phyloP scores from a whole-genome alignment of 768 basidiomycete genomes.

The Saitozyma podzolica region DNA sequence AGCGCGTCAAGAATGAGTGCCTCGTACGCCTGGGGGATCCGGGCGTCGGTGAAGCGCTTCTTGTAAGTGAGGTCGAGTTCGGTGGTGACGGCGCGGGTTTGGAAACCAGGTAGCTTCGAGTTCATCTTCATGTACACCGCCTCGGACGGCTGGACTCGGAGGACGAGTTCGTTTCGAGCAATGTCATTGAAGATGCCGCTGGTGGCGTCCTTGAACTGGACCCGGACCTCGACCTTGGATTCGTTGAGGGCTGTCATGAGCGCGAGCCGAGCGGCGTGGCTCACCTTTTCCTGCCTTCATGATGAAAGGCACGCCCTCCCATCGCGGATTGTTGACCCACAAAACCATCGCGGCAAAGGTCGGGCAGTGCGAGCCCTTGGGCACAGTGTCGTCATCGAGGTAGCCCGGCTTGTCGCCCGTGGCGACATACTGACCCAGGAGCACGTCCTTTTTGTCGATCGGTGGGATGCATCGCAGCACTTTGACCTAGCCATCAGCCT shows the following conservation, averaged over 20 bases:
- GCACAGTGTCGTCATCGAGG: slow-evolving; percentile 93
- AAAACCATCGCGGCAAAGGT: slow-evolving; percentile 89
- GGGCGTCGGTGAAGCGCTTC: slow-evolving; percentile 81
- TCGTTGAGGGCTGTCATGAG: slow-evolving; percentile 78
- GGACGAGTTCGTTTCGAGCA: slow-evolving; percentile 92
- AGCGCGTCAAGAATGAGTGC: slow-evolving; percentile 92
- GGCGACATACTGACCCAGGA: slow-evolving; percentile 90
- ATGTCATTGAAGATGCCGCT: slow-evolving; percentile 96
- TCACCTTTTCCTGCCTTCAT: slow-evolving; percentile 96
- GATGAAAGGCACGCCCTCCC: slow-evolving; percentile 99
- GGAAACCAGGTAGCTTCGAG: slow-evolving; percentile 86
- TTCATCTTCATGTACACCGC: slow-evolving; percentile 97
- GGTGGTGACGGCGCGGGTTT: slow-evolving; percentile 84
- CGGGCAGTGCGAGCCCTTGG: slow-evolving; percentile 85
- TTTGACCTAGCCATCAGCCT: slow-evolving; percentile 69
- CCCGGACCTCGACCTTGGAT: slow-evolving; percentile 95
- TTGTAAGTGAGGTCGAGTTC: slow-evolving; percentile 99
- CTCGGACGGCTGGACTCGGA: slow-evolving; percentile 94
- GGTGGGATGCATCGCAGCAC: slow-evolving; percentile 88
- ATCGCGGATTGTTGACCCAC: slow-evolving; percentile 90
- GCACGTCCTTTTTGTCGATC: slow-evolving; percentile 70
- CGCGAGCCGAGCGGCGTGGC: slow-evolving; percentile 27
- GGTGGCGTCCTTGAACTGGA: slow-evolving; percentile 97
- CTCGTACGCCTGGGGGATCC: slow-evolving; percentile 95
- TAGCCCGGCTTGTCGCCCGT: slow-evolving; percentile 77